Percentiles rank a stretch among this genome's conserved stretches.
These are phyloP conservation scores for Kluyveromyces sp. DNA, from an alignment of 1,139 yeast genomes.

Conservation along the genomic window DNA sequence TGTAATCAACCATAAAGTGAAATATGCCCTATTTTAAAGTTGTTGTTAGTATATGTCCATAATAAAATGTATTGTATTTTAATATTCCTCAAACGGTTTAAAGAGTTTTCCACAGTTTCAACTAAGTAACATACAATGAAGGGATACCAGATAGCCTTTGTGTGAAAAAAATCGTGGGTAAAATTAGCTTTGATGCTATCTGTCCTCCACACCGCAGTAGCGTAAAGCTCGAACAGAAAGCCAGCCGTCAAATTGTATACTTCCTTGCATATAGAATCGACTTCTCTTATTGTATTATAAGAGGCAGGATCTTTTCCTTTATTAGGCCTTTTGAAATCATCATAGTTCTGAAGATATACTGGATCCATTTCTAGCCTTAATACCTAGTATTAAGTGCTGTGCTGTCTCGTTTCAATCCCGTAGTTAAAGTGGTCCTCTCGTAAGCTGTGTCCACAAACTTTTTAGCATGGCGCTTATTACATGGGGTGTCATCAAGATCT, in stretches of 20 bases:
- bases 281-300: slow-evolving; percentile 5
- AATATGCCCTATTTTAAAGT: neutral
- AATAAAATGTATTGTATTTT: neutral
- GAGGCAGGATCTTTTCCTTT: slow-evolving; percentile 3
- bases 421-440: too few relatives aligned
- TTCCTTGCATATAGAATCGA: slow-evolving; percentile 4
- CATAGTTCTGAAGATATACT: neutral
- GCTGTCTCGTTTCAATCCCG: too few relatives aligned
- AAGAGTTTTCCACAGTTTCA: neutral
- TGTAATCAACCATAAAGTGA: slow-evolving; percentile 2
- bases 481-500: too few relatives aligned
- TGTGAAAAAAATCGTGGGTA: slow-evolving; percentile 1
- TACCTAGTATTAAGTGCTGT: too few relatives aligned
- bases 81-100: too few relatives aligned
- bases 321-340: slow-evolving; percentile 1
- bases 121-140: neutral
- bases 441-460: too few relatives aligned
- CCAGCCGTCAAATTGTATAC: slow-evolving; percentile 6
- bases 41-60: neutral
- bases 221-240: slow-evolving; percentile 5
- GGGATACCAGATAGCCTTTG: slow-evolving; percentile 4
- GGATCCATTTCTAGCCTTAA: neutral
- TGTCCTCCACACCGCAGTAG: slow-evolving; percentile 1
- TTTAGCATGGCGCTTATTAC: too few relatives aligned
- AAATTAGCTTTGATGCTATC: slow-evolving; percentile 4